Evolutionary conservation across 257 asterid species (phyloP), one percentile per base, ranked within the genome.

Genomic region (Ehretia macrophylla): DNA sequence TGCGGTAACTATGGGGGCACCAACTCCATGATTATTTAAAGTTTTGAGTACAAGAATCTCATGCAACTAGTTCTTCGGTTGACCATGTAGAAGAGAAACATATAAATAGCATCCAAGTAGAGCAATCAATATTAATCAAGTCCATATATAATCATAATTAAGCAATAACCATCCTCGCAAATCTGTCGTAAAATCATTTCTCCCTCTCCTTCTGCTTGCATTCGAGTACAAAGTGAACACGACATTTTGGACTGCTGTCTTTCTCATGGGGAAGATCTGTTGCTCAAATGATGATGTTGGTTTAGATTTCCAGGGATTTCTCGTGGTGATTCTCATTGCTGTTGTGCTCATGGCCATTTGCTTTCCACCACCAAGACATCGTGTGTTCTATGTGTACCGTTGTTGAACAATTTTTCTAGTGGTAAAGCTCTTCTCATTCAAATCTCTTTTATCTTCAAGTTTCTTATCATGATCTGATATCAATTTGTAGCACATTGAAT

Each of bases 221-320:
- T 42, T 42, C 8, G 8, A 42, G 8, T n/a, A 10, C 47, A 10
- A 27, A 42, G 47, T 3, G 11, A 42, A 14, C 47, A 2, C 16
- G 8, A 10, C 8, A 1, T 27, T 27, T 27, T 27, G 35, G 6
- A 42, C 4, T n/a, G n/a, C n/a, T n/a, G n/a, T n/a, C n/a, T n/a
- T 10, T 8, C 10, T 21, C 10, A 79, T 80, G 85, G 81, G 81
- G 51, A 62, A 65, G 58, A 0, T 44, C 32, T 76, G 82, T 62
- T 76, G 85, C 32, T 38, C 73, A 42, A 42, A 10, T 0, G 74
- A 57, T 0, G 74, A 62, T 14, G 67, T 63, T 11, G 10, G n/a
- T 10, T 16, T 73, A 8, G 54, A 68, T 55, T 4, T 73, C 23
- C 59, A 17, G 8, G 59, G 63, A 21, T 16, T 80, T 11, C 17